Base-by-base conservation (phyloP, 2,329 filamentous ascomycete genomes). In the Cladosporium sp. region DNA sequence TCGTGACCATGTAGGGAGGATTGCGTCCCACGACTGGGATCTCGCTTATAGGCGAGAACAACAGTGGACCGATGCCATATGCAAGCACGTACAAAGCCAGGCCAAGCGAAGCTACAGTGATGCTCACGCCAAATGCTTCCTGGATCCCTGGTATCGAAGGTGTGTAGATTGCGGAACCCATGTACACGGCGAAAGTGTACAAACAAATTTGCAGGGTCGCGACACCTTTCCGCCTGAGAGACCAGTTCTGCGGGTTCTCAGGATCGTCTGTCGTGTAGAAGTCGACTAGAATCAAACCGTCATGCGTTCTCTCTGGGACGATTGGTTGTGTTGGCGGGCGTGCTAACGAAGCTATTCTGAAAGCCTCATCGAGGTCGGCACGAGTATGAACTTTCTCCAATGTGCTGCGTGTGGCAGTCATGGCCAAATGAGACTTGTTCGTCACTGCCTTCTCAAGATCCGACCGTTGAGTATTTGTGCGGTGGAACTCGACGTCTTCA, bases 401-500 rank as follows among this genome's bases (percentile, higher is more conserved):
- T 0, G 74, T 74, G 0, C 68, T 71, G 15, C 69, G 65, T 0
- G 74, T 76, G 15, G 72, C 72, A 1, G 76, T 69, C 7, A 72
- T 67, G 12, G 61, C 59, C 39, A 68, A 59, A 3, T 63, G 51
- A 12, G 59, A 43, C 3, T 15, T 42, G 55, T 51, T 58, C 8
- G 63, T 67, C 14, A 54, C 42, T 5, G 64, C 51, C 39, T 64
- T 66, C 40, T 66, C 66, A 20, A 70, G 57, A 36, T 67, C 59
- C 9, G 54, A 30, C 34, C 19, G 25, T 5, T 43, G 38, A 2
- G 39, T 36, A 4, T 40, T 28, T 3, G 30, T 38, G 34, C 36
- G 54, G 70, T 97, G 93, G 63, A 97, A 83, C 67, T 97, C 93
- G 71, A 97, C 97, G 7, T 92, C 96, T 60, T 92, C 86, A 61